Evolutionary conservation across 2,329 filamentous ascomycete species (phyloP), one percentile per base, ranked within the genome.

Genomic region (Diaporthe helianthi): DNA sequence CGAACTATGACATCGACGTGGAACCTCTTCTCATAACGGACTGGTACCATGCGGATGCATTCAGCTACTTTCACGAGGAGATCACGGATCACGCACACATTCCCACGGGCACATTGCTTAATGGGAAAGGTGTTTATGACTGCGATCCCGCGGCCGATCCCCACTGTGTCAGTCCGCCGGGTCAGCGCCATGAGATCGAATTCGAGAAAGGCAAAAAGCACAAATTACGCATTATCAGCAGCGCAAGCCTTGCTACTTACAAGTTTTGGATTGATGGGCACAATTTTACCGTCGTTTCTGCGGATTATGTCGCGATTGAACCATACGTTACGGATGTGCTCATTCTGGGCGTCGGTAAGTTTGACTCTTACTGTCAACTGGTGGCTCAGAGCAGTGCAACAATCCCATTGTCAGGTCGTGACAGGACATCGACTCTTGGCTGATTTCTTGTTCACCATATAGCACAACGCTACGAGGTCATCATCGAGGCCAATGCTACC

Each of bases 1-100:
- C 77, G 26, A 80, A 84, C 29, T 90, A 90, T 72, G 90, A 92
- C 69, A 77, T 87, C 38, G 90, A 93, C 72, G 74, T 92, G 1
- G 90, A 90, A 1, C 82, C 83, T 0, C 69, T 87, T 19, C 81
- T 88, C 29, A 75, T 91, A 6, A 85, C 82, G 15, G 89, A 91
- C 73, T 90, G 87, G 86, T 83, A 83, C 72, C 84, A 87, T 71
- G 70, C 70, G 46, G 19, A n/a, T n/a, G 46, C 24, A 7, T 49
- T 49, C 46, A 26, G 19, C 46, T 26, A n/a, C 19, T n/a, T n/a
- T 17, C 19, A 49, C 7, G 46, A n/a, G 22, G 46, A n/a, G 19
- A 26, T n/a, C 24, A 49, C 46, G 24, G 24, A 49, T 26, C 19
- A 49, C 46, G 46, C 24, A 49, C 19, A n/a, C 24, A 26, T 49